phyloP scores from a whole-genome alignment of 2,329 filamentous ascomycete genomes.

The Aschersonia sp. region DNA sequence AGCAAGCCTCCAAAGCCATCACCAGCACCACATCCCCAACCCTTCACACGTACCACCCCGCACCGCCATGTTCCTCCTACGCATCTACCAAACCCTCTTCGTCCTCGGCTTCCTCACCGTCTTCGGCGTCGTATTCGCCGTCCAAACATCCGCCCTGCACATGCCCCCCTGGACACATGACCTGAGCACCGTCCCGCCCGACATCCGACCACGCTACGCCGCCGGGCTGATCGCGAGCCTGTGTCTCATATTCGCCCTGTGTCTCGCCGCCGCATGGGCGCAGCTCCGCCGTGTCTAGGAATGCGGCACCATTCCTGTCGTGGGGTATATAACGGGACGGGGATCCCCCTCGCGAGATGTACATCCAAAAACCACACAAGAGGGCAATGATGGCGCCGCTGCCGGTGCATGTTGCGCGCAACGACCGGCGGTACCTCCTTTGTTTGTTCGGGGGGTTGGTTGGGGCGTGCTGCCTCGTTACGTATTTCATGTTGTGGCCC shows the following conservation, averaged over 20 bases:
- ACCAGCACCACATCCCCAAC: no score
- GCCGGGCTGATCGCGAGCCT: background rate
- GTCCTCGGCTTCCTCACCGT: constrained; percentile 20
- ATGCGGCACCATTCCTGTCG: no score
- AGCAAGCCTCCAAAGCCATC: no score
- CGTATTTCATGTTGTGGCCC: constrained; percentile 4
- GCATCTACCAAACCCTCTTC: constrained; percentile 34
- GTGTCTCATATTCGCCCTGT: background rate
- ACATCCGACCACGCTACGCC: background rate
- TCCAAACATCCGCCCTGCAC: background rate
- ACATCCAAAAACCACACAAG: background rate
- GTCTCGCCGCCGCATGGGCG: background rate
- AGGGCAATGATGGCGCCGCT: constrained; percentile 2
- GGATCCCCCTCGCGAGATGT: no score
- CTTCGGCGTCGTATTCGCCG: background rate
- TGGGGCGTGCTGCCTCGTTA: constrained; percentile 1
- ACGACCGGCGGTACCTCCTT: constrained; percentile 3
- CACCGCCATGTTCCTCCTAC: background rate
- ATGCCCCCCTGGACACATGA: background rate
- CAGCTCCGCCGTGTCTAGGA: background rate
- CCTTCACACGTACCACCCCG: no score
- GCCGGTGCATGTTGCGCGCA: background rate
- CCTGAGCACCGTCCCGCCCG: background rate
- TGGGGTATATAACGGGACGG: no score
- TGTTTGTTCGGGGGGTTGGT: constrained; percentile 2